phyloP scores from a whole-genome alignment of 2,329 filamentous ascomycete genomes.

The Aspergillus terreus region DNA sequence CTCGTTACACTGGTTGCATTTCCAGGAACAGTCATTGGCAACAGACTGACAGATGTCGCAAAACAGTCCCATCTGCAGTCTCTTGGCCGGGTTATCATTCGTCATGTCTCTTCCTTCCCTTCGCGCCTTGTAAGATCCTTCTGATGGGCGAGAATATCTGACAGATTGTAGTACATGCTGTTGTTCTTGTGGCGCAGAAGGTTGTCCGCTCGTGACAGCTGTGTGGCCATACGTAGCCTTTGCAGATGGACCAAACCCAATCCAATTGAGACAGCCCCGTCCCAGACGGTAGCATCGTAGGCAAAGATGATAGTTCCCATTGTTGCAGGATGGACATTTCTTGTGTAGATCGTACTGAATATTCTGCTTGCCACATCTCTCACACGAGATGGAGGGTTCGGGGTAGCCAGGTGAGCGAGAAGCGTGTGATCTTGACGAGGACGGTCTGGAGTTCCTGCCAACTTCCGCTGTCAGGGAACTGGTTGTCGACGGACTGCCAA shows the following conservation, averaged over 20 bases:
- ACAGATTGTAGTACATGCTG: constrained; percentile 50
- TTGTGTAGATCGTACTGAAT: constrained; percentile 88
- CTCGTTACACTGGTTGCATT: constrained; percentile 80
- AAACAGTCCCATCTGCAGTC: constrained; percentile 77
- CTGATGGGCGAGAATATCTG: constrained; percentile 30
- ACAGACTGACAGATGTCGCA: constrained; percentile 71
- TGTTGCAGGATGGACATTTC: constrained; percentile 68
- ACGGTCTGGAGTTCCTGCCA: constrained; percentile 22
- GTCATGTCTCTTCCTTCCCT: constrained; percentile 51
- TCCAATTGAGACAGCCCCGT: constrained; percentile 80
- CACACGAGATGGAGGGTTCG: constrained; percentile 72
- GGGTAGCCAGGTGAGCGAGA: constrained; percentile 44
- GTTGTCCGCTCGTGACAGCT: constrained; percentile 23
- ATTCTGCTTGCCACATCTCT: constrained; percentile 63
- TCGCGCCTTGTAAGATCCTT: constrained; percentile 23
- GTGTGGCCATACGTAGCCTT: constrained; percentile 62
- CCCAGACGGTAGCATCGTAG: constrained; percentile 72
- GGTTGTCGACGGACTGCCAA: constrained; percentile 6
- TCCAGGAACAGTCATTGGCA: constrained; percentile 85
- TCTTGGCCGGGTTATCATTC: constrained; percentile 62
- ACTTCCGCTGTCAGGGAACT: constrained; percentile 14
- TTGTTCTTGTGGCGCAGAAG: constrained; percentile 14
- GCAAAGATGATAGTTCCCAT: constrained; percentile 75
- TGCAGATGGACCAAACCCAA: constrained; percentile 75
- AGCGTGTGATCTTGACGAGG: constrained; percentile 28